Base-by-base conservation (phyloP, 129 eudicot genomes). In the Tagetes erecta region DNA sequence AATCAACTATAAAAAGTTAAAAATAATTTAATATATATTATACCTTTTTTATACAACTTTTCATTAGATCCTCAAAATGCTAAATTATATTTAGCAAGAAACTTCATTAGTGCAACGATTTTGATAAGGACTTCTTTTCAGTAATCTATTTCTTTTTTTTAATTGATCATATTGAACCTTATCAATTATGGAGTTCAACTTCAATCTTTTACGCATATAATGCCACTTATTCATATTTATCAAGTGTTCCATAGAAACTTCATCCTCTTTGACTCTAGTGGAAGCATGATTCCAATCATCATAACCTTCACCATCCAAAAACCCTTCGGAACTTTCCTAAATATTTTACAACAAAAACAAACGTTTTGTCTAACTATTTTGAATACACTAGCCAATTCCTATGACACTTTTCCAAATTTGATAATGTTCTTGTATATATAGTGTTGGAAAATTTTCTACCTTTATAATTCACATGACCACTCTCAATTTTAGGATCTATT, bases 291-390 rank as follows among this genome's bases (percentile, higher is more conserved):
- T 20, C 40, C 14, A 35, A 34, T 59, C n/a, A 5, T 31, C 4
- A 10, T 3, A 50, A 50, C 27, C 30, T 50, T 2, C 27, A 50
- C 56, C 56, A 11, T 7, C 56, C 12, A 50, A 11, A 4, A 9
- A 49, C 14, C 55, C 11, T 33, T 8, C 7, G 34, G 4, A 3
- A 4, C 45, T 8, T 36, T 62, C 11, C 44, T 62, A 62, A 33
- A 36, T 6, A 36, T 1, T 62, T 62, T 62, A 12, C 67, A 62
- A 62, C 67, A 31, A 6, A 62, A 62, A 62, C 67, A 62, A 62
- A 62, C 36, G 36, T 0, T 5, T 36, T 36, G 8, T 62, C 45
- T 6, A 33, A 1, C 67, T 35, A 7, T 62, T 34, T 31, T 2
- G 30, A 62, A 11, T 36, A 62, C 11, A 62, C 67, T 34, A 62